Evolutionary conservation across 1,284 basidiomycete species (phyloP).

Genomic region (Baeospora myosura): DNA sequence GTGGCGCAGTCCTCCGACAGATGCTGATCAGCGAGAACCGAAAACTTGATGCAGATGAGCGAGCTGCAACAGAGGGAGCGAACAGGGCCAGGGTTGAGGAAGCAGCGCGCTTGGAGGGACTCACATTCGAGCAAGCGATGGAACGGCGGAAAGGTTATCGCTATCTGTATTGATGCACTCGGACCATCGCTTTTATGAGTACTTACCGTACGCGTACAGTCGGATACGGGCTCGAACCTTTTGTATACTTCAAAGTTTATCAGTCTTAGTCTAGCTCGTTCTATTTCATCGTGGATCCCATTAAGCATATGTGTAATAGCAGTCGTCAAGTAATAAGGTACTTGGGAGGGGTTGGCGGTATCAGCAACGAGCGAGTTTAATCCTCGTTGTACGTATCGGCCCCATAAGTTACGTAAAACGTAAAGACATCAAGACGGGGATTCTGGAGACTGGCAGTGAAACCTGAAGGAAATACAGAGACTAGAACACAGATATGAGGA

Average conservation of each 20-base stretch:
- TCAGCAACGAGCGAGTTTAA: neutral
- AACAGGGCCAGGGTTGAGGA: constrained; percentile 38
- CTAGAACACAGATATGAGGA: constrained; percentile 12
- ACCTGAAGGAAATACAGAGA: constrained; percentile 11
- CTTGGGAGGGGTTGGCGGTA: neutral
- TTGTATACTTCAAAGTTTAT: too few species aligned
- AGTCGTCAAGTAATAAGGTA: neutral
- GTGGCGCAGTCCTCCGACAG: constrained; percentile 35
- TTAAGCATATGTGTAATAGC: constrained; percentile 1
- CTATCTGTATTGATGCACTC: constrained; percentile 36
- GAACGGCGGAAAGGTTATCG: constrained; percentile 40
- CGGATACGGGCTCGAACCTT: too few species aligned
- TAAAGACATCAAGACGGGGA: constrained; percentile 1
- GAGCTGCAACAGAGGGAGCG: constrained; percentile 30
- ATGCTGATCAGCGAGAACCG: constrained; percentile 39
- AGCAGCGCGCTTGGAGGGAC: constrained; percentile 41
- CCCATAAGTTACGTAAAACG: neutral
- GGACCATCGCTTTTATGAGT: too few species aligned
- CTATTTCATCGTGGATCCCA: neutral
- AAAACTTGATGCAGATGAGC: constrained; percentile 37
- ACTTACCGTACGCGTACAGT: too few species aligned
- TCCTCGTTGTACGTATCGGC: neutral
- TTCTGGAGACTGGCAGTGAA: neutral
- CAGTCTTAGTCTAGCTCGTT: too few species aligned
- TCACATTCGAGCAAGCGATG: constrained; percentile 45